A percentile compares a stretch with the other conserved stretches of the same genome.
Evolutionary conservation across 78 protist species (phyloP).

Genomic region (Dictyostelium purpureum): DNA sequence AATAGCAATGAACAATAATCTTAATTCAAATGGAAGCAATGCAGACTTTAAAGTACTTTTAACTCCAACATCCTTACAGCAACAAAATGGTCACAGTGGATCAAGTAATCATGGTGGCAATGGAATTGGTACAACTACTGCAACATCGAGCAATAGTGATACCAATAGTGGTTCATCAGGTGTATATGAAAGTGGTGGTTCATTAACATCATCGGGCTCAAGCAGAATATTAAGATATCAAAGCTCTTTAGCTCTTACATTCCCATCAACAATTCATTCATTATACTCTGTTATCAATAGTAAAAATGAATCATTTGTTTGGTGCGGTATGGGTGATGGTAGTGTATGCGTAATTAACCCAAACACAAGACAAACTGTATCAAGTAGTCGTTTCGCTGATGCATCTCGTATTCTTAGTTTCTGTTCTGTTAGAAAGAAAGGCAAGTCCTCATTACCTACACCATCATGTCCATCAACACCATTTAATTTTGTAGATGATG

Average conservation of each 20-base stretch:
- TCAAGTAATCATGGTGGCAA: neutral
- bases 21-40: neutral
- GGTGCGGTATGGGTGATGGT: constrained; percentile 75
- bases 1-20: neutral
- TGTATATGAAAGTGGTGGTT: neutral
- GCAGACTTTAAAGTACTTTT: neutral
- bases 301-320: constrained; percentile 24
- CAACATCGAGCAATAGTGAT: neutral
- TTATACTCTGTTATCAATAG: neutral
- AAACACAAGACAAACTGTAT: neutral
- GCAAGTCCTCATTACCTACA: neutral
- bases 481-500: constrained; percentile 7
- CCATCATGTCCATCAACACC: neutral
- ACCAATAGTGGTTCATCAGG: neutral
- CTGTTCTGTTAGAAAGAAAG: neutral
- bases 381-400: neutral
- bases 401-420: constrained; percentile 38
- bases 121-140: neutral
- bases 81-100: neutral
- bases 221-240: neutral
- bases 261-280: constrained; percentile 30
- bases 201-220: neutral
- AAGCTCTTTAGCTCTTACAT: neutral
- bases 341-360: constrained; percentile 20
- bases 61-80: neutral